Evolutionary conservation across 2,329 filamentous ascomycete genomes (phyloP), one percentile per base, ranked within the genome.

Genomic region (Coniochaeta prunicola): DNA sequence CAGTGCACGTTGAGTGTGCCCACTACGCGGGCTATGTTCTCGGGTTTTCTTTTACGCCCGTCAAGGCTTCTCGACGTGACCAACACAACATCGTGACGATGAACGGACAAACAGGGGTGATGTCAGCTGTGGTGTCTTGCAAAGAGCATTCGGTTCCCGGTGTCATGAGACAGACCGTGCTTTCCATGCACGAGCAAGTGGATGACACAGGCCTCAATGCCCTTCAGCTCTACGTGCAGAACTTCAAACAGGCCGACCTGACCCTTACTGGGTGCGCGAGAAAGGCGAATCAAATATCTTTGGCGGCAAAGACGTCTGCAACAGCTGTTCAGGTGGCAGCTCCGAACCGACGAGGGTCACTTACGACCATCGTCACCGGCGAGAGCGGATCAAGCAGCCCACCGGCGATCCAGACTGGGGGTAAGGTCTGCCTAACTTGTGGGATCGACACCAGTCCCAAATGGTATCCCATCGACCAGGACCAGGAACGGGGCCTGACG

Each of bases 201-300:
- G 85, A 88, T 58, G 85, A 88, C 21, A 79, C 79, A n/a, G 86
- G 86, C n/a, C 74, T 86, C 57, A 96, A 87, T 65, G 91, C 90
- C 10, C 76, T 99, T 56, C 92, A 97, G 71, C 80, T 96, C 28
- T 99, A 90, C 70, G 90, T 89, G 50, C 88, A 88, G 64, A 92
- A 88, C 59, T 97, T 91, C 78, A 99, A 99, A 73, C 93, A 97
- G 74, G 93, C 94, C 9, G 94, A 99, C 70, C 82, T 93, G 42
- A 85, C 90, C 2, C 77, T 97, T 65, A 97, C 92, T 2, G 94
- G 94, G 30, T 97, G 93, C 19, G 91, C 94, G 24, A 88, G 94
- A 58, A 97, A 96, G 73, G 93, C 94, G 24, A 94, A 91, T 60
- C 81, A 94, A 45, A 83, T 88, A 68, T 85, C 84, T 59, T 80